These are phyloP conservation scores for Lignosus rhinocerotis DNA, from an alignment of 1,284 basidiomycete genomes.

Conservation along the genomic window DNA sequence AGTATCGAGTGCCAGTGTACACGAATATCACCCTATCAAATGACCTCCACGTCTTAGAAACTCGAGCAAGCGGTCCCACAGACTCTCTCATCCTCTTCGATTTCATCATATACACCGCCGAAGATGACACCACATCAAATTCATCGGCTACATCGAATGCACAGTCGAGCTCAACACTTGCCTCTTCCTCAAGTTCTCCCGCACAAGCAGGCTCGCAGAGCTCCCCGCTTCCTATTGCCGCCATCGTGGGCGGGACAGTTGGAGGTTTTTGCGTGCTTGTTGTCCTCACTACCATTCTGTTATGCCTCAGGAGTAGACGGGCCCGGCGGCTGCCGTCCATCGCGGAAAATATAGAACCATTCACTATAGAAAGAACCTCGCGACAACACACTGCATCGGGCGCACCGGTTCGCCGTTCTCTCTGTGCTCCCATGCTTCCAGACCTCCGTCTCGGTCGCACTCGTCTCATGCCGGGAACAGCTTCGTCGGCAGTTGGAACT, in stretches of 20 bases:
- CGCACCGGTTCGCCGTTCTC: neutral
- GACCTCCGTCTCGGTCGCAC: conserved; percentile 1
- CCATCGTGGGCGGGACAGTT: conserved; percentile 5
- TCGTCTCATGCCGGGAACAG: neutral
- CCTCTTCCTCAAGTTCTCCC: neutral
- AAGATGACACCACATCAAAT: neutral
- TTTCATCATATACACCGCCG: conserved; percentile 23
- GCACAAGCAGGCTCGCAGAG: neutral
- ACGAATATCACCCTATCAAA: conserved; percentile 19
- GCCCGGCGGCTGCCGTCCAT: neutral
- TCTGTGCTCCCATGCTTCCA: neutral
- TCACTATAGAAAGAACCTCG: neutral
- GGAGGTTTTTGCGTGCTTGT: neutral
- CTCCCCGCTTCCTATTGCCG: neutral
- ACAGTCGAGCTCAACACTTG: neutral
- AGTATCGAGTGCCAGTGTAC: conserved; percentile 35
- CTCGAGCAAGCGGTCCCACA: conserved; percentile 2
- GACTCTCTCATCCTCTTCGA: conserved; percentile 26
- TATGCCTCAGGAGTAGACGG: neutral
- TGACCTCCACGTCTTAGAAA: conserved; percentile 17
- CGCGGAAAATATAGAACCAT: neutral
- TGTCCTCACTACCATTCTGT: neutral
- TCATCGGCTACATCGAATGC: neutral
- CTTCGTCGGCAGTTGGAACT: neutral
- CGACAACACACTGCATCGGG: neutral